Conservation (phyloP, 2,329 filamentous ascomycete species). For the Beauveria sp. region DNA sequence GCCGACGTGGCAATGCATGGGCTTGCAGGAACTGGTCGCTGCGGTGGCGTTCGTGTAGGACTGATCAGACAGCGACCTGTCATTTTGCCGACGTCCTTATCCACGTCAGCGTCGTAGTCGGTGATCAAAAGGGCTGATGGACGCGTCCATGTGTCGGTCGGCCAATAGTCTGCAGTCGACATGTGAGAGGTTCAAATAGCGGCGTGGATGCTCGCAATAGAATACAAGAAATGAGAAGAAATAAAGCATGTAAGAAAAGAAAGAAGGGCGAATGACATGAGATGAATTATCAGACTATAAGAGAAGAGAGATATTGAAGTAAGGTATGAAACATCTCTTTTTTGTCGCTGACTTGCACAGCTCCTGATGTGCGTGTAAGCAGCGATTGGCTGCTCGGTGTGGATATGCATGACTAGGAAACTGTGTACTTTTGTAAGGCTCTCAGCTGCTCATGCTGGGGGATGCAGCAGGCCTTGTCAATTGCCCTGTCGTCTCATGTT, state of each 20-base stretch:
- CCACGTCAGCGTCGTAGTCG: not conserved
- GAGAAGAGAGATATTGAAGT: no score
- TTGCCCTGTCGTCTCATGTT: no score
- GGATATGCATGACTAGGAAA: not conserved
- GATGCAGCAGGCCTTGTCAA: not conserved
- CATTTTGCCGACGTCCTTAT: not conserved
- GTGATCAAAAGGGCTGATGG: not conserved
- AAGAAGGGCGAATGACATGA: not conserved
- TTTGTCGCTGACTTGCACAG: not conserved
- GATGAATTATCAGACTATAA: not conserved
- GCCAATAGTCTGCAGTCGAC: not conserved
- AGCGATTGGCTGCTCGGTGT: not conserved
- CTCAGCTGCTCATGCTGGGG: not conserved
- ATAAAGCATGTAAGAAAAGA: no score
- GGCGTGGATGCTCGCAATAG: not conserved
- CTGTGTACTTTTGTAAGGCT: not conserved
- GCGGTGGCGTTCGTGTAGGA: not conserved
- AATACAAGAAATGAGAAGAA: no score
- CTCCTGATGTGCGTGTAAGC: not conserved
- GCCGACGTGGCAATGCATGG: not conserved
- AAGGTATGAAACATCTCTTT: no score
- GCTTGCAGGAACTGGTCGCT: not conserved
- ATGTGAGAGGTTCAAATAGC: not conserved
- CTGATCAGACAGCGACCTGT: not conserved
- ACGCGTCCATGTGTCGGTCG: not conserved